Evolutionary conservation across 257 asterid genomes (phyloP), one percentile per base, ranked within the genome.

Genomic region (Nicotiana benthamiana): DNA sequence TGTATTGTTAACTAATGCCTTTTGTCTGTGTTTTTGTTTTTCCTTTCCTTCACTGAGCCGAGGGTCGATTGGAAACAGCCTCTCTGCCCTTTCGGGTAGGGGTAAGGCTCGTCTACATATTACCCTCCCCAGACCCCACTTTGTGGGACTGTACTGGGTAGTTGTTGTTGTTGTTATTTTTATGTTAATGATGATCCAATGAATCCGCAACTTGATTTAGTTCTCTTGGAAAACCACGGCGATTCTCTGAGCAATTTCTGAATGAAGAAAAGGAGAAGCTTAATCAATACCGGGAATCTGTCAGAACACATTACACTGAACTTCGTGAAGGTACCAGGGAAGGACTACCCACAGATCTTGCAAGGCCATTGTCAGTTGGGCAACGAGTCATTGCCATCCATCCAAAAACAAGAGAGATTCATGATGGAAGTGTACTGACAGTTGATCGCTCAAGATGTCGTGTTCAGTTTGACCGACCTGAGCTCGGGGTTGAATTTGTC

Each of bases 201-300:
- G 10, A 66, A 46, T 54, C 82, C 56, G 22, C 27, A 13, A 30
- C 52, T 32, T 48, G 65, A 28, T 86, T 78, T 95, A 95, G 99
- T 85, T 95, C 98, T 64, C 97, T 95, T 67, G 98, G 99, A 66
- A 93, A 90, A 88, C 98, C 98, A 52, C 92, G 99, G 48, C 88
- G 97, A 80, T 93, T 95, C 87, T 95, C 99, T 26, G 90, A 88
- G 88, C 97, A 93, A 79, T 95, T 95, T 85, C 89, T 95, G 90
- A 90, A 88, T 87, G 99, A 95, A 93, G 99, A 95, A 87, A 95
- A 91, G 72, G 96, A 92, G 90, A 93, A 95, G 87, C 98, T 93
- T 80, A 89, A 91, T 81, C 93, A 88, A 75, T 95, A 93, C 82
- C 90, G 99, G 46, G 97, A 95, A 82, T 92, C 97, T 20, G 99